Percentiles rank a stretch among this genome's conserved stretches.
phyloP scores from a whole-genome alignment of 1,284 basidiomycete genomes.

The Tremellales sp. region DNA sequence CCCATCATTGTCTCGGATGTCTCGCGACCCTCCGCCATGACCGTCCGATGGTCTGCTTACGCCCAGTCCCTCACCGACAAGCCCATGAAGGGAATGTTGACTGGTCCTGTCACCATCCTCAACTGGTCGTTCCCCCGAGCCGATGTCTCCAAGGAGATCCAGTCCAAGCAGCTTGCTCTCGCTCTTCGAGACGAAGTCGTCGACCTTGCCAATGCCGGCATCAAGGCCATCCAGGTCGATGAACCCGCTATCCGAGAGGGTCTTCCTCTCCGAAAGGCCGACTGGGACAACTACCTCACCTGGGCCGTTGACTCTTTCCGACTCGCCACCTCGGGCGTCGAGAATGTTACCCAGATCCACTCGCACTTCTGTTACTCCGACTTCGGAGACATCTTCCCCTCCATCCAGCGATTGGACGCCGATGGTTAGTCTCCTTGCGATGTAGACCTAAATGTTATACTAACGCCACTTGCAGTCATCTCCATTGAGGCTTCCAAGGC shows the following conservation, averaged over 20 bases:
- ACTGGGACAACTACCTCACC: slow-evolving; percentile 90
- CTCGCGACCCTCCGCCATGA: slow-evolving; percentile 88
- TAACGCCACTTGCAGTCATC: slow-evolving; percentile 63
- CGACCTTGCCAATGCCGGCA: slow-evolving; percentile 96
- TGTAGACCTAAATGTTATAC: too few relatives aligned
- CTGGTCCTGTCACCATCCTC: slow-evolving; percentile 93
- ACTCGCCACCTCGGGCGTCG: slow-evolving; percentile 88
- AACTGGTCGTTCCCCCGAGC: slow-evolving; percentile 99
- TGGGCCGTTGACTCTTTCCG: slow-evolving; percentile 99
- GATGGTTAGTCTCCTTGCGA: slow-evolving; percentile 52
- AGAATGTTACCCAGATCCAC: slow-evolving; percentile 88
- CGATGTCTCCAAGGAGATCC: slow-evolving; percentile 92
- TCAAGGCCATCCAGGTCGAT: slow-evolving; percentile 98
- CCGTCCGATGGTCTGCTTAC: slow-evolving; percentile 94
- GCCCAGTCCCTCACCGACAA: slow-evolving; percentile 90
- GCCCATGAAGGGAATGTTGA: slow-evolving; percentile 99
- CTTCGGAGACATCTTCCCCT: slow-evolving; percentile 97
- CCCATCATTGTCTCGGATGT: slow-evolving; percentile 99
- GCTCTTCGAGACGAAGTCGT: slow-evolving; percentile 97
- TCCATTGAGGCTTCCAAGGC: slow-evolving; percentile 98
- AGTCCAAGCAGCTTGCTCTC: slow-evolving; percentile 97
- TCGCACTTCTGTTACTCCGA: slow-evolving; percentile 76
- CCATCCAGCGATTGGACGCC: slow-evolving; percentile 94
- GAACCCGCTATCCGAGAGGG: slow-evolving; percentile 99
- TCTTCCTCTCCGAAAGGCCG: slow-evolving; percentile 85